Percentiles rank a stretch among this genome's conserved stretches.
These are phyloP conservation scores for Oxytropis ochrocephala DNA, from an alignment of 306 rosid species.

Conservation along the genomic window DNA sequence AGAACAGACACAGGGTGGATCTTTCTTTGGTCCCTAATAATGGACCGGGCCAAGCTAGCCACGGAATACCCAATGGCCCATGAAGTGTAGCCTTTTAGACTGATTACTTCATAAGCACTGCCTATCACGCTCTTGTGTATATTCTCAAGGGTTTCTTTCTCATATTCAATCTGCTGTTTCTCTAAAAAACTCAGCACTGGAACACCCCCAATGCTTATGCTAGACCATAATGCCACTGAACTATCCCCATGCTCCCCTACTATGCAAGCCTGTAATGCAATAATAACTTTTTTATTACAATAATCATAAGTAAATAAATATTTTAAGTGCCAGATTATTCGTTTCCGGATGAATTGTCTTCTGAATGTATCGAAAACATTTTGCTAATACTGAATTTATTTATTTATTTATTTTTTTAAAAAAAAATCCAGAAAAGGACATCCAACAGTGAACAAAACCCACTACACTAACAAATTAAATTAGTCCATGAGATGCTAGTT, in stretches of 20 bases:
- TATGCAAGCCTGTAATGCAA: constrained; percentile 60
- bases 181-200: constrained; percentile 74
- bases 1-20: constrained; percentile 80
- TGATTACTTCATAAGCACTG: constrained; percentile 78
- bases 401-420: too few relatives aligned
- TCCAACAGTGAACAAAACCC: too few relatives aligned
- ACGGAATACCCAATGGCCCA: constrained; percentile 95
- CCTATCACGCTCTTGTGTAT: constrained; percentile 62
- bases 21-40: constrained; percentile 71
- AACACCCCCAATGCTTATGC: constrained; percentile 80
- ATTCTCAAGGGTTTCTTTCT: constrained; percentile 65
- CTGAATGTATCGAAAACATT: too few relatives aligned
- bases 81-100: constrained; percentile 79
- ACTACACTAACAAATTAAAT: too few relatives aligned
- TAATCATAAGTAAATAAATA: too few relatives aligned
- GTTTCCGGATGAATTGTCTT: too few relatives aligned
- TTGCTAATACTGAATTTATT: too few relatives aligned
- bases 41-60: constrained; percentile 55
- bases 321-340: too few relatives aligned
- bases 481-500: too few relatives aligned
- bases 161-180: constrained; percentile 57
- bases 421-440: too few relatives aligned
- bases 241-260: constrained; percentile 95
- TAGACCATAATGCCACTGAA: constrained; percentile 93
- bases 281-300: neutral